Base-by-base conservation (phyloP, 352 stramenopile species). In the Aphanomyces astaci region DNA sequence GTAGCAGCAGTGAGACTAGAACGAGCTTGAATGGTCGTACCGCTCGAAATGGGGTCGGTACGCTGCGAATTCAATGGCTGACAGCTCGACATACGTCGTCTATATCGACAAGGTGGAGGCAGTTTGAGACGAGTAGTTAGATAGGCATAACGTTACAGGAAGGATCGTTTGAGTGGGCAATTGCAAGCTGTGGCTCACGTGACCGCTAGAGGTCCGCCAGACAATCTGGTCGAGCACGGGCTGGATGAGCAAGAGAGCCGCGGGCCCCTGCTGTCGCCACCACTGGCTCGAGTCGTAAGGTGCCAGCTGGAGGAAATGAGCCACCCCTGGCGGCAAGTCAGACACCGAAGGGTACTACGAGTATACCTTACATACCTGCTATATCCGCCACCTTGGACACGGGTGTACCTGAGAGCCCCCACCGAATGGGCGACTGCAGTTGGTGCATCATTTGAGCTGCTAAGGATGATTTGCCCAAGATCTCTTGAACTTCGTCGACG, bases 401-500 rank as follows among this genome's bases (percentile, higher is more conserved):
- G 10, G 62, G 62, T 2, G 62, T 68, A 1, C 39, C 62, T 33
- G 62, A 68, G 1, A 68, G 24, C 2, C 62, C 62, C 62, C 62
- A 68, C 10, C 62, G 62, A 19, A 68, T 48, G 1, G 24, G 48
- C 11, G 62, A 40, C 13, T 68, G n/a, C 13, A 68, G 45, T n/a
- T 51, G 27, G 27, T 68, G 62, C 3, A 68, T 59, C 62, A 68
- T 68, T 2, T 51, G 33, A 4, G 62, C 62, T n/a, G 62, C 51
- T 4, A 68, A 32, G 9, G 62, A 68, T 24, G 62, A 59, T 4
- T 52, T 52, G 51, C 62, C 62, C 0, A 68, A 45, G 33, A 68
- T 68, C n/a, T 68, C 62, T 59, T 68, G 62, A 4, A 68, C 62
- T 68, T 68, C 62, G 27, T 68, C 62, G 19, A 68, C 62, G 27